phyloP scores from a whole-genome alignment of 1,139 yeast genomes.

The Zygoascus sp. region DNA sequence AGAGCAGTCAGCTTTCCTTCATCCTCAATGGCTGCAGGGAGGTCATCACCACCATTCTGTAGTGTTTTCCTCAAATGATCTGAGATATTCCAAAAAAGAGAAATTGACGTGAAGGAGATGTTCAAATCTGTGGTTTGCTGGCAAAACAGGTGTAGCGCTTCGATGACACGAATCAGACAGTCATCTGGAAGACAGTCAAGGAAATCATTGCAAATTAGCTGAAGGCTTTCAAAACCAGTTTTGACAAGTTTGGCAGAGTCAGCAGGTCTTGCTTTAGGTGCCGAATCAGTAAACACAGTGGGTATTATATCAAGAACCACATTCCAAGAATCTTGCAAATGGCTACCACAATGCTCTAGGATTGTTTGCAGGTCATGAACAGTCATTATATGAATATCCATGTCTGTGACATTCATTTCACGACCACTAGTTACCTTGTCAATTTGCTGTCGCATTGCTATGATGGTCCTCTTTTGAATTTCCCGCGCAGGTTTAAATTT shows the following conservation, averaged over 20 bases:
- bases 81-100: conserved; percentile 87
- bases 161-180: conserved; percentile 60
- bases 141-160: conserved; percentile 67
- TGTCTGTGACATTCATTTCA: conserved; percentile 17
- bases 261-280: conserved; percentile 14
- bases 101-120: conserved; percentile 82
- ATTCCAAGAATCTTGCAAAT: conserved; percentile 63
- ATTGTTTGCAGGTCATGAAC: conserved; percentile 63
- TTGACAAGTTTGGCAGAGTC: conserved; percentile 39
- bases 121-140: conserved; percentile 69
- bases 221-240: conserved; percentile 73
- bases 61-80: conserved; percentile 53
- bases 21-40: conserved; percentile 18
- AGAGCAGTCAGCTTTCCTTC: conserved; percentile 12
- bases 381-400: conserved; percentile 58
- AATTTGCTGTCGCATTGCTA: conserved; percentile 1
- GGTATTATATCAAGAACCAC: conserved; percentile 63
- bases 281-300: conserved; percentile 49
- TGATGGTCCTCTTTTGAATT: conserved; percentile 3
- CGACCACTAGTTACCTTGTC: conserved; percentile 21
- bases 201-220: conserved; percentile 80
- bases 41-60: conserved; percentile 12
- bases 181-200: conserved; percentile 57
- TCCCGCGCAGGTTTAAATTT: neutral
- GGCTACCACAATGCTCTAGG: conserved; percentile 69